A percentile compares a stretch with the other conserved stretches of the same genome.
phyloP scores from a whole-genome alignment of 2,329 filamentous ascomycete species.

The Paecilomyces sp. region DNA sequence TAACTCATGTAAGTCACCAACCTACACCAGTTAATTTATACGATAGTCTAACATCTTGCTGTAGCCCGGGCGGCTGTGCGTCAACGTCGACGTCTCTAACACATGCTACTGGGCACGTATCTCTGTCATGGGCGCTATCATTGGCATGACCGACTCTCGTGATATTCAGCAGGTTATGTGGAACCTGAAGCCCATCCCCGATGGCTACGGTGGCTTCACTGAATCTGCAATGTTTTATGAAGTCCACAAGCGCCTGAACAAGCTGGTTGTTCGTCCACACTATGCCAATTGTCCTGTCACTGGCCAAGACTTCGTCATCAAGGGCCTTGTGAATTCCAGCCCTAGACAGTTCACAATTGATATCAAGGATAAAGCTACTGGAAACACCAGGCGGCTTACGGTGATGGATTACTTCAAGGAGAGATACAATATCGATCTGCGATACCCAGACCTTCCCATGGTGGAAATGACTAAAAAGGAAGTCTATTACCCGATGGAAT shows the following conservation, averaged over 20 bases:
- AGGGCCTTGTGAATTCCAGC: slow-evolving; percentile 39
- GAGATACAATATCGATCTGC: slow-evolving; percentile 44
- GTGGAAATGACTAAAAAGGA: slow-evolving; percentile 51
- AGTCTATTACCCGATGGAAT: slow-evolving; percentile 51
- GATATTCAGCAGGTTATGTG: slow-evolving; percentile 24
- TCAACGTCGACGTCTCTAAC: slow-evolving; percentile 91
- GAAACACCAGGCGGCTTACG: slow-evolving; percentile 39
- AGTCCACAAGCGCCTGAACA: slow-evolving; percentile 22
- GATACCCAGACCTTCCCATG: slow-evolving; percentile 46
- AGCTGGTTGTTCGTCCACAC: slow-evolving; percentile 30
- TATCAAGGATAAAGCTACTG: slow-evolving; percentile 31
- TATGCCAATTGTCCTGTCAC: slow-evolving; percentile 27
- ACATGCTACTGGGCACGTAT: slow-evolving; percentile 70
- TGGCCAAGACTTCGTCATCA: slow-evolving; percentile 43
- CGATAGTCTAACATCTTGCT: slow-evolving; percentile 16
- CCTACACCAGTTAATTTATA: background rate
- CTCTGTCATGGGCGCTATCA: slow-evolving; percentile 27
- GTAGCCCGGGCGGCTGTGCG: slow-evolving; percentile 58
- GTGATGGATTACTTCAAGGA: slow-evolving; percentile 54
- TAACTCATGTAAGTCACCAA: slow-evolving; percentile 50
- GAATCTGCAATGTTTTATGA: slow-evolving; percentile 18
- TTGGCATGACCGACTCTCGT: slow-evolving; percentile 22
- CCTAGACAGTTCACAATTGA: slow-evolving; percentile 39
- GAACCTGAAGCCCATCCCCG: slow-evolving; percentile 13
- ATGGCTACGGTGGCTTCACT: slow-evolving; percentile 15